phyloP scores from a whole-genome alignment of 2,329 filamentous ascomycete genomes.

The Ophiosphaerella narmari region DNA sequence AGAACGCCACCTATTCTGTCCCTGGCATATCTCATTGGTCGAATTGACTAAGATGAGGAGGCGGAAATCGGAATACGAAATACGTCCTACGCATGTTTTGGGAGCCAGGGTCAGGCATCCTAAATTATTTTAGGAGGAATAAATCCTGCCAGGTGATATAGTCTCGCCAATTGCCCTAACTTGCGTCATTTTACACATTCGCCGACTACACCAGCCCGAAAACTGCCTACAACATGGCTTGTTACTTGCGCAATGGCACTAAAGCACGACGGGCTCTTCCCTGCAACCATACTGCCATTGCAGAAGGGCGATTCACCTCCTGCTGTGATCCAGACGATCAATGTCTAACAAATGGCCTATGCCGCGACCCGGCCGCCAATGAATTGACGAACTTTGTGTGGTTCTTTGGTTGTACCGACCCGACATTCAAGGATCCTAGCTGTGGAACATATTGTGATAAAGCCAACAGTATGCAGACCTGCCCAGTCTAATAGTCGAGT shows the following conservation, averaged over 20 bases:
- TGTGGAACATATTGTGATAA: slow-evolving; percentile 4
- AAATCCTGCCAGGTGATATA: too few species aligned
- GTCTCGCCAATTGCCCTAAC: too few species aligned
- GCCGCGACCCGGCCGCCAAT: slow-evolving; percentile 1
- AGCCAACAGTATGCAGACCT: not conserved
- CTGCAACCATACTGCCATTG: slow-evolving; percentile 1
- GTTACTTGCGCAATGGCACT: not conserved
- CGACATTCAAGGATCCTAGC: not conserved
- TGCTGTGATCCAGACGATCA: slow-evolving; percentile 4
- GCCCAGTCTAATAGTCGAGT: not conserved
- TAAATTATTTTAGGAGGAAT: too few species aligned
- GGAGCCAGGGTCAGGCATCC: too few species aligned
- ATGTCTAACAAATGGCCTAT: slow-evolving; percentile 4
- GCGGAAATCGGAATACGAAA: too few species aligned
- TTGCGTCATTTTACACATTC: too few species aligned
- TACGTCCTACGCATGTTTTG: too few species aligned
- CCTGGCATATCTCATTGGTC: too few species aligned
- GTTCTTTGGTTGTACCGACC: slow-evolving; percentile 4
- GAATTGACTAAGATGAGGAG: too few species aligned
- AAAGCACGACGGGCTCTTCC: not conserved
- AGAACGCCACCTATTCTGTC: too few species aligned
- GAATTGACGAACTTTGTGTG: slow-evolving; percentile 3
- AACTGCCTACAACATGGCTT: not conserved
- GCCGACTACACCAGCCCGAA: too few species aligned
- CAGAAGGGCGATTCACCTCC: not conserved